Conservation (phyloP, 2,329 filamentous ascomycete genomes). For the Incumbomyces delicatus region DNA sequence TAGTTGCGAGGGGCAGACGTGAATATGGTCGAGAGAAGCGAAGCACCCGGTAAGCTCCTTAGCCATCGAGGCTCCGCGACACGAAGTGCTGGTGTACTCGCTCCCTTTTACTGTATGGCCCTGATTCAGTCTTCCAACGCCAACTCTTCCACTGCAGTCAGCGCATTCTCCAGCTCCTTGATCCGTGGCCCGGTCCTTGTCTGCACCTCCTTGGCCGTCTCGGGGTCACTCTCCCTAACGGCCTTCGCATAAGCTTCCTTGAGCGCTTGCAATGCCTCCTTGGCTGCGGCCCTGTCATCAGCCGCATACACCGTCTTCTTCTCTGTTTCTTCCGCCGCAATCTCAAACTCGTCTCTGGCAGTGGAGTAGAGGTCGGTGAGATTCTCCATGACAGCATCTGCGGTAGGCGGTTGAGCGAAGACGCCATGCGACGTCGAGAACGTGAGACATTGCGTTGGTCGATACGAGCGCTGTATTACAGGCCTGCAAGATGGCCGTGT, state of each 20-base stretch:
- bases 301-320: slow-evolving; percentile 47
- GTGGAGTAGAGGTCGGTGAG: slow-evolving; percentile 22
- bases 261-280: slow-evolving; percentile 42
- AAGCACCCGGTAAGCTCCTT: no score
- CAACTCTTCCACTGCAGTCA: slow-evolving; percentile 42
- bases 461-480: no score
- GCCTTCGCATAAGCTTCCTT: slow-evolving; percentile 38
- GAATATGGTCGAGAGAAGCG: no score
- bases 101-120: no score
- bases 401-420: slow-evolving; percentile 13
- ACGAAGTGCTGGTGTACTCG: no score
- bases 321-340: slow-evolving; percentile 37
- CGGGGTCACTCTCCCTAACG: slow-evolving; percentile 31
- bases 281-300: slow-evolving; percentile 44
- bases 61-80: no score
- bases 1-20: no score
- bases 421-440: slow-evolving; percentile 9
- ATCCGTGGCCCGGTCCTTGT: slow-evolving; percentile 42
- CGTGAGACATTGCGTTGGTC: background rate
- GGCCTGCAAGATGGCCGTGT: no score
- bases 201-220: slow-evolving; percentile 42
- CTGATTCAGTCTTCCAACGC: slow-evolving; percentile 33
- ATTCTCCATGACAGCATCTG: slow-evolving; percentile 21
- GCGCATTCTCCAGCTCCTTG: slow-evolving; percentile 44
- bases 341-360: slow-evolving; percentile 26